These are phyloP conservation scores for Fusarium annulatum DNA, from an alignment of 2,329 filamentous ascomycete genomes.

Conservation along the genomic window DNA sequence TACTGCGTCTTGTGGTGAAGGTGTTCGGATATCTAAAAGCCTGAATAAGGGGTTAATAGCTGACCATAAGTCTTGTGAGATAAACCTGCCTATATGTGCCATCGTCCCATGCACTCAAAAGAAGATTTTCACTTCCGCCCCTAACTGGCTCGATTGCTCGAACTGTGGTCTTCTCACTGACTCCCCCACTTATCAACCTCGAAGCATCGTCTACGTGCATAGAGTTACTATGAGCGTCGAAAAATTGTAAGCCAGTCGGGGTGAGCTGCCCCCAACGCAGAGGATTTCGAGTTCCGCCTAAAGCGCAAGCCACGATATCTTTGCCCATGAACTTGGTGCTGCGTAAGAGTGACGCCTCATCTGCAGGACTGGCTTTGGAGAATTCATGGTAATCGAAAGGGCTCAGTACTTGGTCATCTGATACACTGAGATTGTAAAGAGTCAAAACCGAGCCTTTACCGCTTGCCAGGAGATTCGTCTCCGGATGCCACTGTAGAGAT, in stretches of 20 bases:
- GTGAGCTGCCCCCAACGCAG: conserved; percentile 60
- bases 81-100: conserved; percentile 56
- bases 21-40: conserved; percentile 62
- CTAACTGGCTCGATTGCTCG: conserved; percentile 60
- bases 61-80: background rate
- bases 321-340: conserved; percentile 59
- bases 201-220: conserved; percentile 28
- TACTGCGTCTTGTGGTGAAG: conserved; percentile 58
- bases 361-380: conserved; percentile 17
- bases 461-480: conserved; percentile 46
- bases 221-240: conserved; percentile 50
- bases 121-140: conserved; percentile 52
- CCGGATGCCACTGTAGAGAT: conserved; percentile 50
- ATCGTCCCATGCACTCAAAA: conserved; percentile 66
- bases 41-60: conserved; percentile 33
- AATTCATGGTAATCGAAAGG: conserved; percentile 46
- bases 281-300: conserved; percentile 56
- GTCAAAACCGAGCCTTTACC: conserved; percentile 47
- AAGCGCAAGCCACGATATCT: conserved; percentile 58
- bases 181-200: conserved; percentile 37
- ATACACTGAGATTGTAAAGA: conserved; percentile 44
- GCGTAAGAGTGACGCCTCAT: conserved; percentile 45
- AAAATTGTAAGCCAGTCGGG: conserved; percentile 56
- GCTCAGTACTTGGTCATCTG: conserved; percentile 14
- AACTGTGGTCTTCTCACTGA: conserved; percentile 54